A percentile compares a stretch with the other conserved stretches of the same genome.
These are phyloP conservation scores for Anthoceros angustus DNA, from an alignment of 225 moss, liverwort and hornwort species.

Conservation along the genomic window DNA sequence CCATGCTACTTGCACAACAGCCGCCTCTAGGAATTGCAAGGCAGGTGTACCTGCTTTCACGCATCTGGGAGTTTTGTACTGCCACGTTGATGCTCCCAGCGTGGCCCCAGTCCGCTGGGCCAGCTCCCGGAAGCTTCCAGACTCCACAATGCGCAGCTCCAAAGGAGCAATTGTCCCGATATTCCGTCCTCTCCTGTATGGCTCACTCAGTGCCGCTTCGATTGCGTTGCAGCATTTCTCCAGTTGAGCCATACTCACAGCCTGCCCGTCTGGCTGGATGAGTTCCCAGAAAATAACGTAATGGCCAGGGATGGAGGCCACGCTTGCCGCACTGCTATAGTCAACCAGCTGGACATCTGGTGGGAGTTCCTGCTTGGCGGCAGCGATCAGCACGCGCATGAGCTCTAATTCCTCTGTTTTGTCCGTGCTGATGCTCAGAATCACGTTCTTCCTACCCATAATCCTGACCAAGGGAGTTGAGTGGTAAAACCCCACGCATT, in stretches of 20 bases:
- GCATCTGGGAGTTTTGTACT: not conserved
- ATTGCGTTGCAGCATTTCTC: not conserved
- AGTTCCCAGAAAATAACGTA: slow-evolving; percentile 72
- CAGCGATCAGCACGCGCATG: slow-evolving; percentile 33
- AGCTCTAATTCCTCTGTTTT: slow-evolving; percentile 70
- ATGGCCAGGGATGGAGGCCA: slow-evolving; percentile 34
- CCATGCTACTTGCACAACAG: too few relatives aligned
- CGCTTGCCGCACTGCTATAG: slow-evolving; percentile 41
- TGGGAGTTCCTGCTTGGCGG: slow-evolving; percentile 14
- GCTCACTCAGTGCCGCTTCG: not conserved
- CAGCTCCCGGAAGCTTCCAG: not conserved
- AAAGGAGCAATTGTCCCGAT: not conserved
- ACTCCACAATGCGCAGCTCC: not conserved
- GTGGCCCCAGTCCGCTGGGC: not conserved
- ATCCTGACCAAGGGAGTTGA: slow-evolving; percentile 38
- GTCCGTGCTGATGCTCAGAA: slow-evolving; percentile 45
- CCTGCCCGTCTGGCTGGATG: not conserved
- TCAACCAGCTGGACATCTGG: slow-evolving; percentile 48
- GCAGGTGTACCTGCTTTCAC: not conserved
- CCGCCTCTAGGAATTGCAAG: too few relatives aligned
- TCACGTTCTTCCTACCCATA: slow-evolving; percentile 40
- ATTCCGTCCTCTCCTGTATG: not conserved
- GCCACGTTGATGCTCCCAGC: not conserved
- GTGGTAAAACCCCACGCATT: slow-evolving; percentile 52
- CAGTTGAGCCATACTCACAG: not conserved